Percentiles rank a stretch among this genome's conserved stretches.
Conservation (phyloP, 1,139 yeast species). For the Blastobotrys serpentis region DNA sequence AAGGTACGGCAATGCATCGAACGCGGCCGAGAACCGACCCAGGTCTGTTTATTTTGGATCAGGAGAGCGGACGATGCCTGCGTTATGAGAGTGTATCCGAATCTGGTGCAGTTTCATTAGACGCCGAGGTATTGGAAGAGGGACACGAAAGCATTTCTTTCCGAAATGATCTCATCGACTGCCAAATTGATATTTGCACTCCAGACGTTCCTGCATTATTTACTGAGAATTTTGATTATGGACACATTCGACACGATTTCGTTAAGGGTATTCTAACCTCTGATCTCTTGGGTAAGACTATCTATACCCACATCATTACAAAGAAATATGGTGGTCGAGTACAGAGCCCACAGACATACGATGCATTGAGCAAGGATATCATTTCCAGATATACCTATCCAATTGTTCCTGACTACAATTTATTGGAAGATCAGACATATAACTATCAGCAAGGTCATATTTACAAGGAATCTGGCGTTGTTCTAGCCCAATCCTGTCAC, state of each 20-base stretch:
- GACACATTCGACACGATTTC: conserved; percentile 79
- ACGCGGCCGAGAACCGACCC: conserved; percentile 68
- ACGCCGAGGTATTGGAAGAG: conserved; percentile 78
- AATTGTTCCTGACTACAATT: conserved; percentile 80
- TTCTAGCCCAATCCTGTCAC: conserved; percentile 88
- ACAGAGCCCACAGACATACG: conserved; percentile 89
- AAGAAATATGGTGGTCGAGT: conserved; percentile 90
- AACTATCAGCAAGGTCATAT: conserved; percentile 79
- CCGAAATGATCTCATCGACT: conserved; percentile 91
- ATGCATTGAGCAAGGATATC: conserved; percentile 87
- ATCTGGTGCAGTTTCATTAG: conserved; percentile 56
- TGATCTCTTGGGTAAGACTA: conserved; percentile 85
- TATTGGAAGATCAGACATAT: conserved; percentile 68
- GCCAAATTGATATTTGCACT: conserved; percentile 93
- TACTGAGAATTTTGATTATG: conserved; percentile 95
- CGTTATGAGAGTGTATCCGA: conserved; percentile 61
- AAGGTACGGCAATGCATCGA: conserved; percentile 83
- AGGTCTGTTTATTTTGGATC: conserved; percentile 80
- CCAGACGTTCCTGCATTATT: conserved; percentile 94
- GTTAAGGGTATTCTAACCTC: conserved; percentile 87
- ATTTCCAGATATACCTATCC: conserved; percentile 93
- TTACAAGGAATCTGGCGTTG: conserved; percentile 77
- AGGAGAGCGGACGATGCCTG: conserved; percentile 68
- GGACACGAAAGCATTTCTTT: conserved; percentile 68
- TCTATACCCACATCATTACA: conserved; percentile 76